Base-by-base conservation (phyloP, 2,329 filamentous ascomycete species). In the Sporothrix humicola region DNA sequence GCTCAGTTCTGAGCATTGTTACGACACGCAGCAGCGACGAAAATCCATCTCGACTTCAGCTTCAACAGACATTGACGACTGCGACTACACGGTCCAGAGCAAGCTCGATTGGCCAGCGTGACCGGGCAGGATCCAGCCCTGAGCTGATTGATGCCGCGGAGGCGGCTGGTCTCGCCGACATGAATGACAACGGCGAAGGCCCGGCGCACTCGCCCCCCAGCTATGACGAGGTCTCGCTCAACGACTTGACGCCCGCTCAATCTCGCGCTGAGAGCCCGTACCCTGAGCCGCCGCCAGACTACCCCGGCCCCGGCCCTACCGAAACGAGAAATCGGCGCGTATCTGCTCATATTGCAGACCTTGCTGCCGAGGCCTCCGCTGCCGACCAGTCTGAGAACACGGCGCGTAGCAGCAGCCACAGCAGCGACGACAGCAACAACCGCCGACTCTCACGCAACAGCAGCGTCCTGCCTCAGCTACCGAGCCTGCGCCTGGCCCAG, bases 1-100 rank as follows among this genome's bases (percentile, higher is more conserved):
- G 85, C 77, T 90, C 89, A 0, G 82, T 88, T 17, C 78, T 88
- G n/a, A 89, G 87, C 79, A 83, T 89, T 74, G 82, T 84, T 72
- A 81, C 81, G 73, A 83, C 81, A 50, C 74, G 76, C 52, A 74
- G 77, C 37, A 82, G 80, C 68, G 74, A 76, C 56, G 74, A 77
- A 10, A 59, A 65, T 2, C 37, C 20, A 9, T 44, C 50, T 0
- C 73, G 13, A 20, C 68, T 71, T 2, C 78, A 78, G 10, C 77
- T 77, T 13, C 74, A n/a, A 23, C 48, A 56, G 48, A 44, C 50
- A 10, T n/a, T 26, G 66, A n/a, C 69, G n/a, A 59, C 58, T 20
- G 17, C 42, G 44, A 68, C 65, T 2, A 10, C 85, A 5, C 82
- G 82, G n/a, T 82, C 85, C 6, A 79, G 83, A 31, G 80, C 82